These are phyloP conservation scores for Blyttiomyces sp. DNA, from an alignment of 371 early-diverging fungal genomes.

Conservation along the genomic window DNA sequence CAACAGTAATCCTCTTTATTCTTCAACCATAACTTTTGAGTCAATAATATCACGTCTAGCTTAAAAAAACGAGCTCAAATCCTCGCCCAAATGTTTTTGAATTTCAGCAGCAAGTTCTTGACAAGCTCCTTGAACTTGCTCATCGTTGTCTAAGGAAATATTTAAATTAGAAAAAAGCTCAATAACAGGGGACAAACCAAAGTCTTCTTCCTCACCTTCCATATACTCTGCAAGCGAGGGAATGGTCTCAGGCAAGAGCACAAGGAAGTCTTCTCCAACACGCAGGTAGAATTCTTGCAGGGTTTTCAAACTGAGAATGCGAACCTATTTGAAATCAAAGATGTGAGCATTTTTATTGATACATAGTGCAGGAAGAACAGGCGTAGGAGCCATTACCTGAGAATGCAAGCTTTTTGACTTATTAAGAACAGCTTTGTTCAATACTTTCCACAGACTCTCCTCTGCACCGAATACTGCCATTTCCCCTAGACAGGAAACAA, in stretches of 20 bases:
- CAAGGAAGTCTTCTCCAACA: conserved; percentile 88
- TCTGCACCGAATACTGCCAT: conserved; percentile 75
- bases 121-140: conserved; percentile 71
- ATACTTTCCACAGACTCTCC: conserved; percentile 83
- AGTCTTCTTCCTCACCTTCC: conserved; percentile 69
- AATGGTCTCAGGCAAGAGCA: conserved; percentile 90
- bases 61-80: conserved; percentile 24
- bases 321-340: conserved; percentile 55
- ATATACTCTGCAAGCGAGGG: conserved; percentile 92
- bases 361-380: not conserved
- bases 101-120: conserved; percentile 82
- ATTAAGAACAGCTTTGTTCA: conserved; percentile 77
- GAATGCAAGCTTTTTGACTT: conserved; percentile 66
- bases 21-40: no score
- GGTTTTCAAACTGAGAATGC: conserved; percentile 68
- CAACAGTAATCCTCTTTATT: no score
- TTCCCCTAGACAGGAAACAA: conserved; percentile 80
- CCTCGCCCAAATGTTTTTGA: conserved; percentile 84
- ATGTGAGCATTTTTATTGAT: not conserved
- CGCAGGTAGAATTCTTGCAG: conserved; percentile 78
- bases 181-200: conserved; percentile 11
- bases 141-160: conserved; percentile 45
- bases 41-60: no score
- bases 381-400: conserved; percentile 4
- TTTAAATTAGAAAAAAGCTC: conserved; percentile 12